Evolutionary conservation across 306 rosid species (phyloP).

Genomic region (Corylus heterophylla): DNA sequence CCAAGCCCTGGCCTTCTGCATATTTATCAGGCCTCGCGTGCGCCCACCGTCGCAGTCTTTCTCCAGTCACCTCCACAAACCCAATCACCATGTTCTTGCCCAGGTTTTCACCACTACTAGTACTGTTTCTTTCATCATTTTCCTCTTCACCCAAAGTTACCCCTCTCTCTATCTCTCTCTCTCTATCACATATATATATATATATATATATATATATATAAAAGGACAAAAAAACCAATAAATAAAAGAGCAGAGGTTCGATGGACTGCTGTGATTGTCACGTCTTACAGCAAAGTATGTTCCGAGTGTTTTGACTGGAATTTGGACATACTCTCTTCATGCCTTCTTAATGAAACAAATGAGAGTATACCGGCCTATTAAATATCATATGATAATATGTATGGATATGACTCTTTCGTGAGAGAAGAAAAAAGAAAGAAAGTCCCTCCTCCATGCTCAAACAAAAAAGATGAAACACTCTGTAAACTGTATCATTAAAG

Average conservation of each 20-base stretch:
- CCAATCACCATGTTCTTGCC: background rate
- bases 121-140: background rate
- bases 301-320: background rate
- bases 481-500: background rate
- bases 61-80: conserved; percentile 1
- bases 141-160: background rate
- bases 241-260: background rate
- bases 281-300: background rate
- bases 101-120: background rate
- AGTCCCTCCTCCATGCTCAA: background rate
- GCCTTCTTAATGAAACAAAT: background rate
- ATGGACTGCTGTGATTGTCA: background rate
- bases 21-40: background rate
- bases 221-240: background rate
- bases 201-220: no score
- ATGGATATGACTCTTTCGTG: no score
- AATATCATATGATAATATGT: no score
- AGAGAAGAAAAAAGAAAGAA: no score
- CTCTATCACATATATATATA: no score
- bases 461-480: background rate
- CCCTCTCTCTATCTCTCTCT: background rate
- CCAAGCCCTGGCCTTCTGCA: background rate
- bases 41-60: background rate
- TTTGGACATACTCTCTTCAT: background rate
- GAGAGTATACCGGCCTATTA: no score